Evolutionary conservation across 2,329 filamentous ascomycete species (phyloP).

Genomic region (Aspergillus hortae): DNA sequence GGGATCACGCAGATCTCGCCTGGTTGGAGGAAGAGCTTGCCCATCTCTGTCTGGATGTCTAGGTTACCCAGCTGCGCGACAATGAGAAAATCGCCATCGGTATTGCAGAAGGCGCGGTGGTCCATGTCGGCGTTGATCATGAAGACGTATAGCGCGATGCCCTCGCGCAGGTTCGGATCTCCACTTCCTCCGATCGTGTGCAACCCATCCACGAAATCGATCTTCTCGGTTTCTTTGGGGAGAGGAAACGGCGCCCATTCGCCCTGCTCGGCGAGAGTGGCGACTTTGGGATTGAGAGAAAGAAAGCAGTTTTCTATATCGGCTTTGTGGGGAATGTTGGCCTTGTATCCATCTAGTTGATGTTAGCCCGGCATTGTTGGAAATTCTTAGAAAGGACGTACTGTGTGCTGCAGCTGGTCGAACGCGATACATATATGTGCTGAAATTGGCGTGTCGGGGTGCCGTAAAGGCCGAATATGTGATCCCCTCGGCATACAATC

Average conservation of each 20-base stretch:
- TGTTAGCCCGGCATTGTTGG: neutral
- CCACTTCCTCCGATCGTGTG: conserved; percentile 53
- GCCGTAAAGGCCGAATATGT: conserved; percentile 27
- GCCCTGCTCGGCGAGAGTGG: conserved; percentile 51
- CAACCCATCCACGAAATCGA: conserved; percentile 54
- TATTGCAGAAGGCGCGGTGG: conserved; percentile 52
- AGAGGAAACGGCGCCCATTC: conserved; percentile 56
- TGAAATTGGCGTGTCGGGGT: conserved; percentile 24
- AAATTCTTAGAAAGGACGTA: conserved; percentile 7
- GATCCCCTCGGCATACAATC: conserved; percentile 29
- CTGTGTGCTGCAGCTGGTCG: conserved; percentile 25
- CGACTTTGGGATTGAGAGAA: conserved; percentile 48
- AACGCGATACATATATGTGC: conserved; percentile 27
- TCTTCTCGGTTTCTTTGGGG: conserved; percentile 41
- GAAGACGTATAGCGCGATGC: conserved; percentile 52
- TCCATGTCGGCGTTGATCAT: conserved; percentile 55
- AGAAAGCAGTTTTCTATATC: conserved; percentile 26
- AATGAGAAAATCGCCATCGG: conserved; percentile 63
- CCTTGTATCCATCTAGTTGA: conserved; percentile 27
- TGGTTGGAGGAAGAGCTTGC: conserved; percentile 57
- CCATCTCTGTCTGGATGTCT: conserved; percentile 63
- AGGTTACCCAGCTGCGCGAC: conserved; percentile 59
- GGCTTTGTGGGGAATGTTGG: conserved; percentile 39
- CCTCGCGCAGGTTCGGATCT: conserved; percentile 50
- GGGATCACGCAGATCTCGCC: conserved; percentile 63